phyloP scores from a whole-genome alignment of 2,329 filamentous ascomycete genomes.

The Xylaria sp. region DNA sequence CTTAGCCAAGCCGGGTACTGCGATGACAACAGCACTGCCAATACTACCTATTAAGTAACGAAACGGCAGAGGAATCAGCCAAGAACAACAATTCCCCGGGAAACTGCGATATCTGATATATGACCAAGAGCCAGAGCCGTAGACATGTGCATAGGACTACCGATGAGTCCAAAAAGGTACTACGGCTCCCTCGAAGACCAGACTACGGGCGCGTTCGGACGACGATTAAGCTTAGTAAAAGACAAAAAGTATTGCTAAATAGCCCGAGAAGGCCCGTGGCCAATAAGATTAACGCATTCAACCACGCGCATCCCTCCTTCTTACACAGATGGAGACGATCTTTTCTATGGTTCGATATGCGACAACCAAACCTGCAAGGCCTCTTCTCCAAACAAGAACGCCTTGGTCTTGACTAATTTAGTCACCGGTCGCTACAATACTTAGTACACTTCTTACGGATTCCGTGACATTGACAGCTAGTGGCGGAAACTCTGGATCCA shows the following conservation, averaged over 20 bases:
- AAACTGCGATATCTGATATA: neutral
- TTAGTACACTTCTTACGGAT: neutral
- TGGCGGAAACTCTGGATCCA: constrained; percentile 1
- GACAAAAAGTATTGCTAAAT: constrained; percentile 7
- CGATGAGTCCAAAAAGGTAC: neutral
- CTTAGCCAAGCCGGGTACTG: constrained; percentile 29
- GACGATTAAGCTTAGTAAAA: neutral
- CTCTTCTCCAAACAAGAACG: constrained; percentile 4
- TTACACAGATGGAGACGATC: constrained; percentile 1
- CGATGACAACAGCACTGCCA: constrained; percentile 6
- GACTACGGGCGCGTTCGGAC: neutral
- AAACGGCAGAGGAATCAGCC: constrained; percentile 10
- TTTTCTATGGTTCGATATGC: neutral
- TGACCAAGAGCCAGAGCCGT: neutral
- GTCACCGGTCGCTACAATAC: constrained; percentile 21
- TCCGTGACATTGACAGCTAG: neutral
- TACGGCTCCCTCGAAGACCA: constrained; percentile 2
- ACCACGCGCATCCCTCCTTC: constrained; percentile 16
- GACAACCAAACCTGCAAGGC: constrained; percentile 5
- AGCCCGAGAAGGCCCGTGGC: constrained; percentile 4
- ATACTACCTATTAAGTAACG: constrained; percentile 11
- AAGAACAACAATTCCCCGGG: constrained; percentile 5
- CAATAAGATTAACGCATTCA: constrained; percentile 23
- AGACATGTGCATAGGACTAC: neutral
- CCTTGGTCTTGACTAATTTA: constrained; percentile 12